Percentiles rank a stretch among this genome's conserved stretches.
Evolutionary conservation across 352 stramenopile genomes (phyloP).

Genomic region (Pythium aquatile): DNA sequence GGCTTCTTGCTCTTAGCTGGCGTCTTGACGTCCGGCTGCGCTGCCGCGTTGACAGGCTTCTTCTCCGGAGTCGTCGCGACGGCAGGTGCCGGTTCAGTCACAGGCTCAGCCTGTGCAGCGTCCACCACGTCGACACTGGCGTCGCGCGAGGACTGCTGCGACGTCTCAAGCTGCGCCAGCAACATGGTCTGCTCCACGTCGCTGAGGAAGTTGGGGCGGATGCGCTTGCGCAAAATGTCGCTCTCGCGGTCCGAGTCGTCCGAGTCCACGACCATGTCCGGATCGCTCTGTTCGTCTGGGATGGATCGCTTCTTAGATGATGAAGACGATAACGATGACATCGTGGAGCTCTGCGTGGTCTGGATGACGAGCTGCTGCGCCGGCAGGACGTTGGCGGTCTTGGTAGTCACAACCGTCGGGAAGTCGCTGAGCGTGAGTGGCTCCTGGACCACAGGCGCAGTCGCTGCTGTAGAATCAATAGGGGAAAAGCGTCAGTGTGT

Average conservation of each 20-base stretch:
- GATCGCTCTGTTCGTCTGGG: constrained; percentile 11
- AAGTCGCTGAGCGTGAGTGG: constrained; percentile 24
- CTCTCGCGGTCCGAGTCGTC: constrained; percentile 25
- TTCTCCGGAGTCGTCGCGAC: constrained; percentile 35
- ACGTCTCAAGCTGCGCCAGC: constrained; percentile 46
- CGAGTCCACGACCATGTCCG: constrained; percentile 25
- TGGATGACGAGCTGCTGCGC: constrained; percentile 17
- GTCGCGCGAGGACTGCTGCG: constrained; percentile 24
- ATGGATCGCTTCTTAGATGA: constrained; percentile 53
- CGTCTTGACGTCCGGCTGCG: constrained; percentile 33
- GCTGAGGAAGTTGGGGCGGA: constrained; percentile 59
- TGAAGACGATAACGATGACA: constrained; percentile 7
- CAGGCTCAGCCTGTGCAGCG: constrained; percentile 13
- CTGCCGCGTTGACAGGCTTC: constrained; percentile 18
- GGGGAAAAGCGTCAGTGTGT: not conserved
- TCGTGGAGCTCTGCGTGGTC: constrained; percentile 15
- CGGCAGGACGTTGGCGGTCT: not conserved
- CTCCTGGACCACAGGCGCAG: not conserved
- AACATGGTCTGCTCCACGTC: constrained; percentile 60
- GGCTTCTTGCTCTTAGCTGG: constrained; percentile 29
- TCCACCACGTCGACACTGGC: constrained; percentile 14
- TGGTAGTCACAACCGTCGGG: constrained; percentile 5
- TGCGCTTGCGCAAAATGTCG: constrained; percentile 40
- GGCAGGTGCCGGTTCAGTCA: constrained; percentile 11
- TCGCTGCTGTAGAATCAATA: not conserved